Percentiles rank a stretch among this genome's conserved stretches.
phyloP scores from a whole-genome alignment of 768 basidiomycete genomes.

The Termitomyces sp. region DNA sequence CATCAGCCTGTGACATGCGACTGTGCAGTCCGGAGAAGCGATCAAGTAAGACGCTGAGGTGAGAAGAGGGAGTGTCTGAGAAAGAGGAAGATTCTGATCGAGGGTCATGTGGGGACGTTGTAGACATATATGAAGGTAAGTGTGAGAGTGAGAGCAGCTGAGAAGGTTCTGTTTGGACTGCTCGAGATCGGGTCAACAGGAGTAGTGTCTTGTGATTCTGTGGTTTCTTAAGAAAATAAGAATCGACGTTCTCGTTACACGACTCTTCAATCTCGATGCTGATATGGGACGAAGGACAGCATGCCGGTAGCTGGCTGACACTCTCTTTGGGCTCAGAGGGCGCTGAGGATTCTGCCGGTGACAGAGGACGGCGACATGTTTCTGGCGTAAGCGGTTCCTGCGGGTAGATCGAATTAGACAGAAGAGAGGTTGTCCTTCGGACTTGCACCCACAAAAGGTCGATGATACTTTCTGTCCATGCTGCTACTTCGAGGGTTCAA shows the following conservation, averaged over 20 bases:
- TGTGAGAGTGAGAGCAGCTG: slow-evolving; percentile 27
- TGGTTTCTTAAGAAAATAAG: slow-evolving; percentile 27
- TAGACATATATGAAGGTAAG: slow-evolving; percentile 30
- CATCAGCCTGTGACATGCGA: slow-evolving; percentile 70
- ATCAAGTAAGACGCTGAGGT: slow-evolving; percentile 54
- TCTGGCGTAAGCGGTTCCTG: slow-evolving; percentile 43
- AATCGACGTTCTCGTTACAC: slow-evolving; percentile 23
- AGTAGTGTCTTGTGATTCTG: slow-evolving; percentile 38
- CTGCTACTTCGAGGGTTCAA: slow-evolving; percentile 21
- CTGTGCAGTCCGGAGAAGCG: slow-evolving; percentile 52
- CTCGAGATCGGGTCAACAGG: slow-evolving; percentile 56
- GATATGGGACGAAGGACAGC: slow-evolving; percentile 25
- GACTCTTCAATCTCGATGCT: slow-evolving; percentile 42
- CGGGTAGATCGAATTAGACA: background rate
- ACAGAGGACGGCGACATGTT: slow-evolving; percentile 35
- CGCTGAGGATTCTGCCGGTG: slow-evolving; percentile 30
- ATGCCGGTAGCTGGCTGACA: slow-evolving; percentile 23
- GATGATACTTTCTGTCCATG: slow-evolving; percentile 18
- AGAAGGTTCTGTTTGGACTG: slow-evolving; percentile 60
- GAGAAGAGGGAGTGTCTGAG: slow-evolving; percentile 47
- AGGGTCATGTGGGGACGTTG: slow-evolving; percentile 47
- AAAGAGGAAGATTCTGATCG: slow-evolving; percentile 75
- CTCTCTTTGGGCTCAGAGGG: slow-evolving; percentile 22
- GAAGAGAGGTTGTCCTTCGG: background rate
- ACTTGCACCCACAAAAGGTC: slow-evolving; percentile 18